phyloP scores from a whole-genome alignment of 371 early-diverging fungal species.

The Chytridium lagenaria region DNA sequence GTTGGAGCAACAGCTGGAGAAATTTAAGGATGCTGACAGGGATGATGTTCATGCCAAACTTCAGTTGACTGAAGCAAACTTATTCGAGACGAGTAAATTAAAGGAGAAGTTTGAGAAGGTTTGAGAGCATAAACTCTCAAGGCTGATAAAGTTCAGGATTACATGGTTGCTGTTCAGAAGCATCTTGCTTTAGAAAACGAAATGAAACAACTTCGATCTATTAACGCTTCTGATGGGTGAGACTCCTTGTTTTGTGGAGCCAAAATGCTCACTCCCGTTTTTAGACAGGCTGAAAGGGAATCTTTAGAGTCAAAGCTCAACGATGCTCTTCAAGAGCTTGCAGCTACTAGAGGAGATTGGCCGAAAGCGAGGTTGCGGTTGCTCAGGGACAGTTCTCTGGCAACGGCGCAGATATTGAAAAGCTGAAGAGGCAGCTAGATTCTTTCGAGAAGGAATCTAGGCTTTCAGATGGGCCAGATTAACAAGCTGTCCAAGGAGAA shows the following conservation, averaged over 20 bases:
- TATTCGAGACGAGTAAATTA: conserved; percentile 75
- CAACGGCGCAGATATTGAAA: conserved; percentile 50
- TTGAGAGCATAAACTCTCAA: neutral
- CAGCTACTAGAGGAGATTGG: conserved; percentile 47
- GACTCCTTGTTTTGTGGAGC: neutral
- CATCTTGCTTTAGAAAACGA: conserved; percentile 76
- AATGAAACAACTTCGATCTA: conserved; percentile 65
- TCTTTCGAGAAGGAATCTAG: conserved; percentile 67
- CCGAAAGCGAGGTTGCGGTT: conserved; percentile 42
- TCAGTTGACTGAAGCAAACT: conserved; percentile 68
- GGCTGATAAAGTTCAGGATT: conserved; percentile 47
- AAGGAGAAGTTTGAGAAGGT: conserved; percentile 75
- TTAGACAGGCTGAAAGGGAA: conserved; percentile 24
- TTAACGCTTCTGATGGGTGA: conserved; percentile 32
- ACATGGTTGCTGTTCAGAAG: conserved; percentile 70
- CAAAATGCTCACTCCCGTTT: neutral
- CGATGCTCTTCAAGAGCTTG: conserved; percentile 46
- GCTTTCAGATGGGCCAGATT: conserved; percentile 66
- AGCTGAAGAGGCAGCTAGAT: conserved; percentile 55
- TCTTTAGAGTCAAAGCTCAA: conserved; percentile 27
- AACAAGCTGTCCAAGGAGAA: conserved; percentile 73
- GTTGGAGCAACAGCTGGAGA: conserved; percentile 75
- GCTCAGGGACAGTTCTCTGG: conserved; percentile 30
- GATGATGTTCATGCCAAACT: conserved; percentile 46
- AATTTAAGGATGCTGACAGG: conserved; percentile 24